These are phyloP conservation scores for Aaosphaeria pasadenensis DNA, from an alignment of 2,329 filamentous ascomycete genomes.

Conservation along the genomic window DNA sequence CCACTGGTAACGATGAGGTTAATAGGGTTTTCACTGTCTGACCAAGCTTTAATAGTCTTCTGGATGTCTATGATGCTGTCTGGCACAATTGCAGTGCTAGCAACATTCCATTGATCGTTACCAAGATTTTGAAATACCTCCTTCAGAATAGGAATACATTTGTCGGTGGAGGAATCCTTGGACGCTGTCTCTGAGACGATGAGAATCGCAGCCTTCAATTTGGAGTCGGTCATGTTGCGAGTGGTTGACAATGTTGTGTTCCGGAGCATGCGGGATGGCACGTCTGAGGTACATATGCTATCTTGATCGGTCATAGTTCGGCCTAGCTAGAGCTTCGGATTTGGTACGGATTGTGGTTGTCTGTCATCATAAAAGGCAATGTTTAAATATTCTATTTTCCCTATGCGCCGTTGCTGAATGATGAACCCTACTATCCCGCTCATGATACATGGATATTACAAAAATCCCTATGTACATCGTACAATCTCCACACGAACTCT, in stretches of 20 bases:
- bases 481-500: slow-evolving; percentile 8
- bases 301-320: slow-evolving; percentile 1
- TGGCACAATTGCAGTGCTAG: slow-evolving; percentile 70
- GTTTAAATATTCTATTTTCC: neutral
- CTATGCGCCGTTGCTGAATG: neutral
- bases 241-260: slow-evolving; percentile 2
- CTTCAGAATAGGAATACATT: slow-evolving; percentile 63
- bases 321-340: slow-evolving; percentile 1
- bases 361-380: neutral
- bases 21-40: slow-evolving; percentile 59
- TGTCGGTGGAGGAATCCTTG: slow-evolving; percentile 74
- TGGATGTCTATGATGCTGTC: slow-evolving; percentile 77
- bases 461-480: slow-evolving; percentile 29
- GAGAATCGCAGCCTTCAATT: slow-evolving; percentile 72
- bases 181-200: slow-evolving; percentile 89
- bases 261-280: neutral
- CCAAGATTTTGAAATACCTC: slow-evolving; percentile 67
- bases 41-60: slow-evolving; percentile 66
- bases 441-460: slow-evolving; percentile 40
- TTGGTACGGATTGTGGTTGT: neutral
- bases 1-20: slow-evolving; percentile 87
- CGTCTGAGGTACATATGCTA: slow-evolving; percentile 1
- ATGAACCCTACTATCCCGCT: slow-evolving; percentile 5
- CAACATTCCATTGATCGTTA: slow-evolving; percentile 67
- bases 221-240: slow-evolving; percentile 28